Evolutionary conservation across 106 monocot species (phyloP).

Genomic region (Ottelia alismoides): DNA sequence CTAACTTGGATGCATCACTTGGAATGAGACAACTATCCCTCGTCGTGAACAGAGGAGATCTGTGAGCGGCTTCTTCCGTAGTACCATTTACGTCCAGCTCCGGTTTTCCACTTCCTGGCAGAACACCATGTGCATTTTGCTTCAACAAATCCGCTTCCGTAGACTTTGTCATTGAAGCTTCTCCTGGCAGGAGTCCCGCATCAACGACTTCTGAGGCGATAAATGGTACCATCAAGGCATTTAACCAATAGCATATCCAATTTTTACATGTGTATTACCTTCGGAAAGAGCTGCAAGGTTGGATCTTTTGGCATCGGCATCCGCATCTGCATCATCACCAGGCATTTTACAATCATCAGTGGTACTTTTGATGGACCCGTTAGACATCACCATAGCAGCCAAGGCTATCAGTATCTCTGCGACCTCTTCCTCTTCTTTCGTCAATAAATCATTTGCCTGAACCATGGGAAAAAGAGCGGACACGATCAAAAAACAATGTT

Average conservation of each 20-base stretch:
- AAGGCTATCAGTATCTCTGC: slow-evolving; percentile 23
- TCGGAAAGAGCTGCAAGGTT: slow-evolving; percentile 6
- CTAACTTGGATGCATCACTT: background rate
- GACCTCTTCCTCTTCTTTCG: slow-evolving; percentile 47
- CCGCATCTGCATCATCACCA: slow-evolving; percentile 6
- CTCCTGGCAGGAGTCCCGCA: too few species aligned
- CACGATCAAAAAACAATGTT: too few species aligned
- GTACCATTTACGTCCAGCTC: too few species aligned
- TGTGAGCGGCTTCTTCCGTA: too few species aligned
- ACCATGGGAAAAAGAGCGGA: too few species aligned
- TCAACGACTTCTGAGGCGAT: too few species aligned
- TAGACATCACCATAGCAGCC: slow-evolving; percentile 4
- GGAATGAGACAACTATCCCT: slow-evolving; percentile 3
- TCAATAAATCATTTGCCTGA: slow-evolving; percentile 12
- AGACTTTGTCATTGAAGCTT: too few species aligned
- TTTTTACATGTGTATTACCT: too few species aligned
- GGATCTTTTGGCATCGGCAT: slow-evolving; percentile 1
- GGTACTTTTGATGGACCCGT: background rate
- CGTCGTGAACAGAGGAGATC: slow-evolving; percentile 11
- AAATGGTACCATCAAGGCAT: background rate
- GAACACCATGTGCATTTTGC: too few species aligned
- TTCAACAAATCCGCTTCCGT: too few species aligned
- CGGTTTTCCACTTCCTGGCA: too few species aligned
- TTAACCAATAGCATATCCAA: slow-evolving; percentile 1
- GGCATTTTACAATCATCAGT: background rate